Base-by-base conservation (phyloP, 2,329 filamentous ascomycete species). In the Trichophyton equinum region DNA sequence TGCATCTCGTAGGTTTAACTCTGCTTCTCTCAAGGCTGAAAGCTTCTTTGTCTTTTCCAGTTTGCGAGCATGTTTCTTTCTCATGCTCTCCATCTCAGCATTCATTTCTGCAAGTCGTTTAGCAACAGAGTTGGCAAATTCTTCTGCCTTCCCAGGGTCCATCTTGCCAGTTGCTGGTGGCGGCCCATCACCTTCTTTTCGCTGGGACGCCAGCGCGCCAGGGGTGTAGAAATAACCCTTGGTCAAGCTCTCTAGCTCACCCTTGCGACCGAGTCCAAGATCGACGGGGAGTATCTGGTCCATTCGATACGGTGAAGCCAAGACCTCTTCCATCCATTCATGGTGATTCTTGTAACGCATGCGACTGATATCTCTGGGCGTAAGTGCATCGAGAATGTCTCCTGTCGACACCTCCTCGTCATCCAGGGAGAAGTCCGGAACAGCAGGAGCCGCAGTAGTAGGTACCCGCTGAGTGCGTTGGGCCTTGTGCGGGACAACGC, bases 281-380 rank as follows among this genome's bases (percentile, higher is more conserved):
- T 96, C 91, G 2, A 91, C 84, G 0, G 92, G 91, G 7, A 86
- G 84, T 62, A 99, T 95, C 70, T 95, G 89, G 57, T 82, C 82
- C 64, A 92, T 87, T 25, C 87, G 81, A 70, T 96, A 96, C 0
- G 91, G 90, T 1, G 92, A 97, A 0, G 88, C 89, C 60, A 97
- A 82, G 30, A 99, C 86, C 74, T 99, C 92, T 70, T 97, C 94
- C 89, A 99, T 96, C 94, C 92, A 97, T 72, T 96, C 90, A 69
- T 99, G 92, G 68, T 99, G 95, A 70, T 96, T 91, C 71, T 87
- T 87, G 73, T 96, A 99, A 60, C 94, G 84, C 65, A 85, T 84
- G 63, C 89, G 79, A 67, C 91, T 95, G 63, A 99, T 87, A 65
- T 99, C 94, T 49, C 91, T 83, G 2, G 91, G 91, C 0, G 90